A percentile compares a stretch with the other conserved stretches of the same genome.
Conservation (phyloP, 306 rosid genomes). For the Glycyrrhiza uralensis region DNA sequence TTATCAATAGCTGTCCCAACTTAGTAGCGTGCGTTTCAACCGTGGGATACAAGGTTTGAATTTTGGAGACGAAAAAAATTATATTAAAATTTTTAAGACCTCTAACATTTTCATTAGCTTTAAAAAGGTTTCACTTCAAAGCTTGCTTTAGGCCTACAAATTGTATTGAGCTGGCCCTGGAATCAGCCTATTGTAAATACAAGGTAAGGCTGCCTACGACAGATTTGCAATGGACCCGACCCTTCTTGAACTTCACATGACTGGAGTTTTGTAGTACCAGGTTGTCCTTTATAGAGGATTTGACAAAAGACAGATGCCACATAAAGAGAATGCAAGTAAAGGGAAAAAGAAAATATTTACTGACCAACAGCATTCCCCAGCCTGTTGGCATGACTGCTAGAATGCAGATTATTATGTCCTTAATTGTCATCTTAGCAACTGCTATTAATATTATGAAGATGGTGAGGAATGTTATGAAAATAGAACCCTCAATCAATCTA, state of each 20-base stretch:
- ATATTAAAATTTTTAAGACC: no score
- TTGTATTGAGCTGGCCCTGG: no score
- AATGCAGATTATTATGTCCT: slow-evolving; percentile 68
- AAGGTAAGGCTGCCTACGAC: not conserved
- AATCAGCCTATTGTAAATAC: not conserved
- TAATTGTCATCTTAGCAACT: slow-evolving; percentile 55
- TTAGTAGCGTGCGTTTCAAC: no score
- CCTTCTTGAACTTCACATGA: not conserved
- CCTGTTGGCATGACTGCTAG: slow-evolving; percentile 95
- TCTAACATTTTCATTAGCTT: no score
- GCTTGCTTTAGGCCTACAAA: no score
- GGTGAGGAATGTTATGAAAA: slow-evolving; percentile 55
- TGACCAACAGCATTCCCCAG: slow-evolving; percentile 91
- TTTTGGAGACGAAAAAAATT: no score
- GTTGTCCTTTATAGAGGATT: not conserved
- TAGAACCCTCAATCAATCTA: slow-evolving; percentile 63
- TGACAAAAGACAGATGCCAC: not conserved
- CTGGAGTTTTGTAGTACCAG: not conserved
- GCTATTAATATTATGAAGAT: slow-evolving; percentile 61
- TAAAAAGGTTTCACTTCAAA: no score
- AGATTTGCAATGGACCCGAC: not conserved
- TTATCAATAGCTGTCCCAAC: no score
- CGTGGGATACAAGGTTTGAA: no score
- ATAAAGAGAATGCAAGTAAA: not conserved
- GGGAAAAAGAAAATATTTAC: slow-evolving; percentile 22